phyloP scores from a whole-genome alignment of 2,329 filamentous ascomycete genomes.

The Zelopaecilomyces penicillatus region DNA sequence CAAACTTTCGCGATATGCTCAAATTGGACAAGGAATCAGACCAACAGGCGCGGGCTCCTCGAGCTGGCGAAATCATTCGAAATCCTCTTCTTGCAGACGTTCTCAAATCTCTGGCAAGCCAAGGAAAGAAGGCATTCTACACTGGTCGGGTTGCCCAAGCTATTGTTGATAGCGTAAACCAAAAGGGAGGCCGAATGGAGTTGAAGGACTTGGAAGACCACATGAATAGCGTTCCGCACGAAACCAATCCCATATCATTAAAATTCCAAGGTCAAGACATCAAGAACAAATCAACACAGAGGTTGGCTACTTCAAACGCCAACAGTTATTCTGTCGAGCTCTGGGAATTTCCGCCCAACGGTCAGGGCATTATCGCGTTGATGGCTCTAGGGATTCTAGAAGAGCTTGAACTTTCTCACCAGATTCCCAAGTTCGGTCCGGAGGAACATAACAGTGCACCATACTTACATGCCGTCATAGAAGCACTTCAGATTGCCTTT shows the following conservation, averaged over 20 bases:
- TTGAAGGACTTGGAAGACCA: slow-evolving; percentile 4
- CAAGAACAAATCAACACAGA: no score
- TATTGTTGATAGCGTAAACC: background rate
- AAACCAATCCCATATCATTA: no score
- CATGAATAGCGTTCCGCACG: background rate
- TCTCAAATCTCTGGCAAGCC: slow-evolving; percentile 1
- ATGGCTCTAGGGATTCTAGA: slow-evolving; percentile 4
- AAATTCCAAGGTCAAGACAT: no score
- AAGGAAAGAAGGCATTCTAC: slow-evolving; percentile 4
- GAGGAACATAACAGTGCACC: slow-evolving; percentile 1
- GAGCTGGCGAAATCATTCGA: slow-evolving; percentile 3
- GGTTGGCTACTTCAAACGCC: no score
- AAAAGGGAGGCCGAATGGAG: slow-evolving; percentile 1
- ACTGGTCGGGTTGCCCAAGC: slow-evolving; percentile 5
- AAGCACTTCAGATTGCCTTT: slow-evolving; percentile 1
- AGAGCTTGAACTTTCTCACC: background rate
- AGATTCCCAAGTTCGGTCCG: background rate
- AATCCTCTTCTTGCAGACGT: slow-evolving; percentile 3
- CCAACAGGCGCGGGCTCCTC: background rate
- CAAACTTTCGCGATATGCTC: slow-evolving; percentile 1
- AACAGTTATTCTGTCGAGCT: background rate
- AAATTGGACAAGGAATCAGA: background rate
- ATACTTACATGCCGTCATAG: slow-evolving; percentile 2
- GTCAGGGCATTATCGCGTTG: slow-evolving; percentile 4
- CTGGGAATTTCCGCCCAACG: slow-evolving; percentile 4